These are phyloP conservation scores for Cytospora leucostoma DNA, from an alignment of 2,329 filamentous ascomycete species.

Conservation along the genomic window DNA sequence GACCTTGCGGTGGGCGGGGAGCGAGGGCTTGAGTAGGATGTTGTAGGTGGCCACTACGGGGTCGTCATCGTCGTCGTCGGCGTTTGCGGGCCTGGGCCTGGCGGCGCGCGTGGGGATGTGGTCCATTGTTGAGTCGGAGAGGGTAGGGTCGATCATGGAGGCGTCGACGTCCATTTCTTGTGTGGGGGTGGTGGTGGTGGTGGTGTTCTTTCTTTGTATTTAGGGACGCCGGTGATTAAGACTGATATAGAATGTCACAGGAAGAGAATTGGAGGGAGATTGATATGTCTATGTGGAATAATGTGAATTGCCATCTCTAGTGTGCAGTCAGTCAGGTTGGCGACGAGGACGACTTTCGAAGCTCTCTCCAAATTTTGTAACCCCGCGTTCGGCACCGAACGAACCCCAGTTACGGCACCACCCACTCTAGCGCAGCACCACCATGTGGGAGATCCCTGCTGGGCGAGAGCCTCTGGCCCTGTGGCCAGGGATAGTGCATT, in stretches of 20 bases:
- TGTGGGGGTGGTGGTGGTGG: neutral
- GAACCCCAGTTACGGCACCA: neutral
- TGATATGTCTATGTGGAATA: no score
- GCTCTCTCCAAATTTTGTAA: slow-evolving; percentile 17
- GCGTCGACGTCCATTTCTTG: slow-evolving; percentile 22
- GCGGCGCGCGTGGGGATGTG: neutral
- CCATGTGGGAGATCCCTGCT: no score
- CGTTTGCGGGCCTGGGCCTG: neutral
- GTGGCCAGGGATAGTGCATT: no score
- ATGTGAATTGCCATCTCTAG: no score
- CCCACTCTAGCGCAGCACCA: neutral
- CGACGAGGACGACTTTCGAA: slow-evolving; percentile 1
- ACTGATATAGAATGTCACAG: neutral
- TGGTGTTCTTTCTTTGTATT: no score
- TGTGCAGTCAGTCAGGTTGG: slow-evolving; percentile 3
- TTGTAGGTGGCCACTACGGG: slow-evolving; percentile 76
- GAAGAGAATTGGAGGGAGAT: neutral
- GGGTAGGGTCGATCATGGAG: slow-evolving; percentile 23
- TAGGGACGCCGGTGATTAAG: rapidly evolving
- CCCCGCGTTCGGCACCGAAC: slow-evolving; percentile 17
- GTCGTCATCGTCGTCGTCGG: slow-evolving; percentile 51
- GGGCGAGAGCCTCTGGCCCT: no score
- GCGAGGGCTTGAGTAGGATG: slow-evolving; percentile 78
- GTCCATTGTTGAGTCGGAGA: slow-evolving; percentile 19
- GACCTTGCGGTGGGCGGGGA: slow-evolving; percentile 63